Base-by-base conservation (phyloP, 306 rosid species). In the Glycyrrhiza uralensis region DNA sequence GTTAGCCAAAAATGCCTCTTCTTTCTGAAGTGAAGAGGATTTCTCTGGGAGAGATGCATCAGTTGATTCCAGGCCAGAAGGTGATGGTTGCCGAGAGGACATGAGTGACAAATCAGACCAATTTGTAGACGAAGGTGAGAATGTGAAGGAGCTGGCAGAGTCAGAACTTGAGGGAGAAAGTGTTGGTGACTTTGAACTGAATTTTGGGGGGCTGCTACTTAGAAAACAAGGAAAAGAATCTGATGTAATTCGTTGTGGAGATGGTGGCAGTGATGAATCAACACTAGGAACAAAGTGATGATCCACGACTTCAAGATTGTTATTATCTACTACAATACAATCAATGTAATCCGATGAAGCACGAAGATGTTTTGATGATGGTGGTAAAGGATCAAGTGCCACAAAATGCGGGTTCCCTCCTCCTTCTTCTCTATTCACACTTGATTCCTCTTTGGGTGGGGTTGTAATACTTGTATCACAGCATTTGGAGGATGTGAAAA, bases 161-260 rank as follows among this genome's bases (percentile, higher is more conserved):
- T 93, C 98, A 42, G 98, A 90, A 69, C 84, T 83, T 57, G 90
- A 86, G 67, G 98, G 97, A 10, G 98, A 93, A 44, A 83, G 74
- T 49, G 92, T 84, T 26, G 94, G 86, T 42, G 97, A 90, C 76
- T 85, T 88, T 72, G 84, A 79, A 59, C 80, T 68, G 45, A 90
- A 80, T 73, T 81, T 87, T 0, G 80, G 84, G 83, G 80, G 84
- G 83, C 82, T 83, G 69, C 45, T 69, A 17, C 83, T 65, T 42
- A 75, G 79, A 56, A 83, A 87, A 86, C 81, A 78, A 57, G 85
- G 79, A 78, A 86, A 81, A 61, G 89, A 85, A 83, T 86, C 83
- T 0, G 89, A 83, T 76, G 84, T n/a, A n/a, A n/a, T 79, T 13
- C 79, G 74, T 45, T 72, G 77, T 72, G 72, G 83, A 73, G 85